Base-by-base conservation (phyloP, 2,329 filamentous ascomycete genomes). In the Exophiala sideris region DNA sequence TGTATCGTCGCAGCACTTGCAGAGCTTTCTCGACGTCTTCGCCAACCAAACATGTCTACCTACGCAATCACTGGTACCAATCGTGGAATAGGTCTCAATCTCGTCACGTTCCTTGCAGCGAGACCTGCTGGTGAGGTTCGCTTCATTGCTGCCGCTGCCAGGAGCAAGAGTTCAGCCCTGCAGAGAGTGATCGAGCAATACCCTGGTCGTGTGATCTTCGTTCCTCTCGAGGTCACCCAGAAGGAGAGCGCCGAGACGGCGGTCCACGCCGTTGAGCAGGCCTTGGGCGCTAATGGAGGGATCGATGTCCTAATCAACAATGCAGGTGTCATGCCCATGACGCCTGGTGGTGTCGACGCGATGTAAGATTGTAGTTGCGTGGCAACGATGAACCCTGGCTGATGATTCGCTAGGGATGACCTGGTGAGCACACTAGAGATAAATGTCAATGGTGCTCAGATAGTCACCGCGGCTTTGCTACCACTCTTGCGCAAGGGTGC, bases 271-370 rank as follows among this genome's bases (percentile, higher is more conserved):
- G 69, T 76, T 2, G 68, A 74, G 29, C 41, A 48, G 4, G 59
- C 58, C 2, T 57, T 76, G 0, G 53, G 34, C 10, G 72, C 66
- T 11, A 32, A 39, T 3, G 67, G 66, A 9, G 74, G 74, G 0
- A 63, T 79, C 0, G 76, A 79, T 58, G 70, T 77, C 6, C 52
- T 79, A 20, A 68, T 76, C 54, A 77, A 77, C 63, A 77, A 77
- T 62, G 74, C 72, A 0, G 75, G 73, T 1, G 55, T 69, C 16
- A 57, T 62, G 50, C 32, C 32, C 18, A 10, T 45, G 9, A 16
- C 38, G 6, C 29, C 45, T 5, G 39, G 38, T 6, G 54, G 54
- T 2, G 47, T 53, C n/a, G 7, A 16, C 14, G 55, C 65, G 38
- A 52, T 53, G 48, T 53, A 56, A 0, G 39, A 36, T 46, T 21